phyloP scores from a whole-genome alignment of 805 yeast species.

The Pichia kluyveri region DNA sequence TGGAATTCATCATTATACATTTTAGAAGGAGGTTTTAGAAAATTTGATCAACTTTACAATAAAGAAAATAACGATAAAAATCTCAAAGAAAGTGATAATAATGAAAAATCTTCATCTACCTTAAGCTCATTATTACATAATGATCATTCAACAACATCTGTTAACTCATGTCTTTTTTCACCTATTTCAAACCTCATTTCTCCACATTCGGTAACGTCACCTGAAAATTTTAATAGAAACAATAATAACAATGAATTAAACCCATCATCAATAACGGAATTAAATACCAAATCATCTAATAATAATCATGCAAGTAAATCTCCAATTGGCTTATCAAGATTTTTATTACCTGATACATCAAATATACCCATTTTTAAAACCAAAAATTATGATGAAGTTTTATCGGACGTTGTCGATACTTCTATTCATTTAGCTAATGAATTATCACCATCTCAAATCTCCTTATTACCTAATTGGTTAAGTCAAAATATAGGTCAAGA shows the following conservation, averaged over 20 bases:
- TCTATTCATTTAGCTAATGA: conserved; percentile 19
- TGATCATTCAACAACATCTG: background rate
- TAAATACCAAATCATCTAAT: background rate
- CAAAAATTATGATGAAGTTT: conserved; percentile 46
- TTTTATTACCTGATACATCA: conserved; percentile 40
- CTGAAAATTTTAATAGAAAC: background rate
- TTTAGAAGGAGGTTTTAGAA: conserved; percentile 33
- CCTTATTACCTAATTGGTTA: conserved; percentile 49
- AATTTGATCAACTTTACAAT: conserved; percentile 20
- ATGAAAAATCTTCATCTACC: background rate
- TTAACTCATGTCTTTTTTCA: background rate
- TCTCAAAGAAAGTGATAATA: background rate
- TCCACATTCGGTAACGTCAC: background rate
- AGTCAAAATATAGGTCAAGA: conserved; percentile 26
- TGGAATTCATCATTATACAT: conserved; percentile 36
- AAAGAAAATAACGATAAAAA: background rate
- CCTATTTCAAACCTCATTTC: background rate
- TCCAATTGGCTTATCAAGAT: conserved; percentile 36
- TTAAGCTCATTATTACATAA: background rate
- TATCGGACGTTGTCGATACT: conserved; percentile 20
- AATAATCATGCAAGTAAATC: conserved; percentile 4
- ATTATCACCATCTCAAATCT: conserved; percentile 14
- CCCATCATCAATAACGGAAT: background rate
- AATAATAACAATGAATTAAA: background rate
- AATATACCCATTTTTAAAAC: conserved; percentile 36